A percentile compares a stretch with the other conserved stretches of the same genome.
Conservation (phyloP, 2,329 filamentous ascomycete species). For the Aureobasidium sp. region DNA sequence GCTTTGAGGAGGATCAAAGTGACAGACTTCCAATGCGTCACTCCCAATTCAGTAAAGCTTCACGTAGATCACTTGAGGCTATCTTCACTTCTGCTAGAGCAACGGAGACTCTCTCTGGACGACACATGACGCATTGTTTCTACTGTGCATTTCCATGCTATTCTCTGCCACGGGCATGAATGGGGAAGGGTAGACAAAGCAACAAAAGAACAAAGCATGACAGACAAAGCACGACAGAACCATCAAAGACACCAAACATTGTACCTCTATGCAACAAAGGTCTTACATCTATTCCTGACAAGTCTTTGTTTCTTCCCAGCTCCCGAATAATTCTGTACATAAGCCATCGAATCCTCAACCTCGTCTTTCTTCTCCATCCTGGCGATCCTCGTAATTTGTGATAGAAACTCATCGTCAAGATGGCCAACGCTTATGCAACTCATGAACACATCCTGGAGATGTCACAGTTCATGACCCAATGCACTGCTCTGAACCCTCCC, state of each 20-base stretch:
- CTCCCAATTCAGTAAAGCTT: background rate
- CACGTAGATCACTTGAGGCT: background rate
- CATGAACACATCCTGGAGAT: slow-evolving; percentile 5
- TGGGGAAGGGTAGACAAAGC: background rate
- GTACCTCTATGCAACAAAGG: background rate
- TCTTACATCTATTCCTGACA: accelerated
- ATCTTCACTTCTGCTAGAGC: background rate
- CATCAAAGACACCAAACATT: background rate
- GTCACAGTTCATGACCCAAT: background rate
- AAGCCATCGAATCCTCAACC: background rate
- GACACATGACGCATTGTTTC: background rate
- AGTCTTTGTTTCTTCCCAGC: background rate
- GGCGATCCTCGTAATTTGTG: background rate
- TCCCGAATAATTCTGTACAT: background rate
- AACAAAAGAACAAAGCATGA: background rate
- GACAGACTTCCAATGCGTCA: background rate
- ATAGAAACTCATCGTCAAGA: background rate
- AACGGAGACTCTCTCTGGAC: background rate
- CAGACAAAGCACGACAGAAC: background rate
- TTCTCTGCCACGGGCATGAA: background rate
- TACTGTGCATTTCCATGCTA: background rate
- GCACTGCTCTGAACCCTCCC: background rate
- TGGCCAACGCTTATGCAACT: background rate
- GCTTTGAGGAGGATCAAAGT: background rate
- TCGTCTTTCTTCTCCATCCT: background rate